These are phyloP conservation scores for Parastagonospora nodorum DNA, from an alignment of 2,329 filamentous ascomycete genomes.

Conservation along the genomic window DNA sequence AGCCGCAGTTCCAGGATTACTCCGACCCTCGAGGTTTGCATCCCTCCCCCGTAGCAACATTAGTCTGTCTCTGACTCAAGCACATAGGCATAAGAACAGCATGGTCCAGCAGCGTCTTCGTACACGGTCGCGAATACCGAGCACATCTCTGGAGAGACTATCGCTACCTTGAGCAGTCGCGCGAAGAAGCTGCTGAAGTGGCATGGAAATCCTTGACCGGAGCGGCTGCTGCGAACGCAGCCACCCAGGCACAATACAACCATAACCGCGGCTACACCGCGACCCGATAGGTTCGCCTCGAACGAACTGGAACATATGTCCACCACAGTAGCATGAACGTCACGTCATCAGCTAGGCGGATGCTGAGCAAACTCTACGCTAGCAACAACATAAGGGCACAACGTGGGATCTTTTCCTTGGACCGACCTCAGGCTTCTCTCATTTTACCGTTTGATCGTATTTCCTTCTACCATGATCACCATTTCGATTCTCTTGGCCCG, in stretches of 20 bases:
- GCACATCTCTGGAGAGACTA: conserved; percentile 44
- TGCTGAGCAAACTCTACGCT: too few relatives aligned
- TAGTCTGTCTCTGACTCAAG: conserved; percentile 16
- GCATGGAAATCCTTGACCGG: conserved; percentile 38
- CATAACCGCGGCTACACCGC: conserved; percentile 25
- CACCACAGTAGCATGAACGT: too few relatives aligned
- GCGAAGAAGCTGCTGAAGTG: conserved; percentile 44
- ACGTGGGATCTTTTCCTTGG: too few relatives aligned
- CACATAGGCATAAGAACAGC: conserved; percentile 40
- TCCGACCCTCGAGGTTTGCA: conserved; percentile 43
- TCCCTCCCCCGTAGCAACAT: background rate
- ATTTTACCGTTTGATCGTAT: background rate
- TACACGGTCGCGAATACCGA: conserved; percentile 41
- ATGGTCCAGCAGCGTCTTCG: conserved; percentile 43
- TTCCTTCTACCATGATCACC: background rate
- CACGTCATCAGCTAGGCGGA: too few relatives aligned
- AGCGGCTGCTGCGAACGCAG: conserved; percentile 15
- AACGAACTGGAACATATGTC: too few relatives aligned
- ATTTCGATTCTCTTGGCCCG: background rate
- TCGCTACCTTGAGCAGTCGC: conserved; percentile 43
- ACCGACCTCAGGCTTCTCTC: background rate
- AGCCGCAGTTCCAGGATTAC: conserved; percentile 45
- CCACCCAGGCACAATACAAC: conserved; percentile 22
- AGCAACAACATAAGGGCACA: too few relatives aligned
- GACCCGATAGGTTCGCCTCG: conserved; percentile 18